These are phyloP conservation scores for Claviceps maximensis DNA, from an alignment of 2,329 filamentous ascomycete genomes.

Conservation along the genomic window DNA sequence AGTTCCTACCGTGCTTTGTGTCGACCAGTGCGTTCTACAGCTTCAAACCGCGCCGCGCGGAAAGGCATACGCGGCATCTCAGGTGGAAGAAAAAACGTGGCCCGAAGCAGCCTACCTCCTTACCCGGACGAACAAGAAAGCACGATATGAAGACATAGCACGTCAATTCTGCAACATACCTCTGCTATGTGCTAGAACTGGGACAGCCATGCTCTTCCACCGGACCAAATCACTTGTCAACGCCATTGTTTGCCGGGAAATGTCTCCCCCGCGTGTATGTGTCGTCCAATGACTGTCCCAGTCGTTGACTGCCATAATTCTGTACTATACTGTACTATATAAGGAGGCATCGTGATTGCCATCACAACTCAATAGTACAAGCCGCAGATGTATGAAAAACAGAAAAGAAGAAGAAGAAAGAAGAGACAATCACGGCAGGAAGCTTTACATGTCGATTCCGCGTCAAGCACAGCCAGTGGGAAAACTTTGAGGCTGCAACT, in stretches of 20 bases:
- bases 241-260: not conserved
- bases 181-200: no score
- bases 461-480: not conserved
- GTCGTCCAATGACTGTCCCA: not conserved
- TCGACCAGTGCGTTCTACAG: not conserved
- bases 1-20: not conserved
- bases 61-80: not conserved
- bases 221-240: not conserved
- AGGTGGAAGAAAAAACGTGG: not conserved
- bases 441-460: not conserved
- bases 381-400: not conserved
- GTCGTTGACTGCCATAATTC: not conserved
- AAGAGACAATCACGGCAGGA: no score
- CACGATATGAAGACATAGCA: no score
- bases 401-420: no score
- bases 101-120: not conserved
- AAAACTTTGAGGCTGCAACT: not conserved
- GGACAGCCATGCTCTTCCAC: not conserved
- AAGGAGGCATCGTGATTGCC: not conserved
- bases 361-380: not conserved
- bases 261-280: not conserved
- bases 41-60: not conserved
- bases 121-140: not conserved
- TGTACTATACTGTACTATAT: not conserved
- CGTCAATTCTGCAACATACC: not conserved